phyloP scores from a whole-genome alignment of 371 early-diverging fungal genomes.

The Mucor sp. region DNA sequence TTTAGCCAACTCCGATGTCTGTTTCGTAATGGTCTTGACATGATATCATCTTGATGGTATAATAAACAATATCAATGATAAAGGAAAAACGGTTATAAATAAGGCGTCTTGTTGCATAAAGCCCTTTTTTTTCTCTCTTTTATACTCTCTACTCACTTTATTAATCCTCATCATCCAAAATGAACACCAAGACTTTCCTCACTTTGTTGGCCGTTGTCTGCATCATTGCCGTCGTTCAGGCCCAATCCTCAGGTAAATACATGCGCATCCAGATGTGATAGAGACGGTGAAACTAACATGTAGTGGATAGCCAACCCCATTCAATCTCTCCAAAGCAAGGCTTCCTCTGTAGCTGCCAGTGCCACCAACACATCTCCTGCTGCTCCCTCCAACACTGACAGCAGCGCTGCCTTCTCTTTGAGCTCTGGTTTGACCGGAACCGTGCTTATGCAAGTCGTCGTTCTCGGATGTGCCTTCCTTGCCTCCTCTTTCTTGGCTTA shows the following conservation, averaged over 20 bases:
- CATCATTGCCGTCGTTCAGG: constrained; percentile 18
- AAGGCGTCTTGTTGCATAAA: not conserved
- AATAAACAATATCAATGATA: not conserved
- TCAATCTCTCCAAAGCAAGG: constrained; percentile 25
- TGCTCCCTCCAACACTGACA: constrained; percentile 8
- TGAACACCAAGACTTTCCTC: constrained; percentile 27
- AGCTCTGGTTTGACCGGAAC: constrained; percentile 9
- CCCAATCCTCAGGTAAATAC: constrained; percentile 13
- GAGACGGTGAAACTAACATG: too few species aligned
- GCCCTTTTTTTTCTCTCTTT: not conserved
- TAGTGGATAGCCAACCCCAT: constrained; percentile 15
- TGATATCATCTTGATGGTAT: constrained; percentile 16
- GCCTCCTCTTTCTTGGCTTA: constrained; percentile 19
- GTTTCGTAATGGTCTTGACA: not conserved
- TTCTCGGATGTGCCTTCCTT: constrained; percentile 8
- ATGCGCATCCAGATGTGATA: not conserved
- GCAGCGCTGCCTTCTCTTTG: constrained; percentile 18
- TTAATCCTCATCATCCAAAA: constrained; percentile 1
- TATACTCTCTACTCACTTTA: not conserved
- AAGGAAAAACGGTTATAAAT: not conserved
- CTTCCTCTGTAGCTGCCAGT: constrained; percentile 19
- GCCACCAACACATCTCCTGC: constrained; percentile 23
- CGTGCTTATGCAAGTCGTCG: constrained; percentile 10
- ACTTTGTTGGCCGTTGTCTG: constrained; percentile 19
- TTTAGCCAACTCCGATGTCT: not conserved